phyloP scores from a whole-genome alignment of 805 yeast genomes.

The Lipomyces yamadae region DNA sequence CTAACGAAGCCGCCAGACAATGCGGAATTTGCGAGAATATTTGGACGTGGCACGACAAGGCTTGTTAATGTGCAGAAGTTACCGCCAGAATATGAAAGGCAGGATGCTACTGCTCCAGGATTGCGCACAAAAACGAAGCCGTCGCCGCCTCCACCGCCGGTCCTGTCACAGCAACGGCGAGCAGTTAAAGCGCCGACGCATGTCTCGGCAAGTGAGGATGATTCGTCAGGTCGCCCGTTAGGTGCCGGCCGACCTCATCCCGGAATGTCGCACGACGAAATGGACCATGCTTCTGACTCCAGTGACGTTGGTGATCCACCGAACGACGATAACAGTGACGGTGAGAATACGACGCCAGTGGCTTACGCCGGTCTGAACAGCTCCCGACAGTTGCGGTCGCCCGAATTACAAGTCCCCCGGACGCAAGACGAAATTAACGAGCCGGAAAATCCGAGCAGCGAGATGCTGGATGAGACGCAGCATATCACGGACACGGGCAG shows the following conservation, averaged over 20 bases:
- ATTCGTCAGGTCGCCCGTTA: neutral
- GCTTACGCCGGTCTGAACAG: neutral
- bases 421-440: neutral
- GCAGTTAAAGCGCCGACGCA: neutral
- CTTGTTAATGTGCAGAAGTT: neutral
- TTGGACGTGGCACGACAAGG: neutral
- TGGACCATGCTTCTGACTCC: slow-evolving; percentile 1
- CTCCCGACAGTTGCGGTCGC: neutral
- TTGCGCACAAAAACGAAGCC: neutral
- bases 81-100: slow-evolving; percentile 4
- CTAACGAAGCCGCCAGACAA: neutral
- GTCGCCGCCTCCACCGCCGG: neutral
- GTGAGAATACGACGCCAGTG: neutral
- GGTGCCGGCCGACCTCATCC: neutral
- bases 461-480: slow-evolving; percentile 3
- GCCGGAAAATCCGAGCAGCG: neutral
- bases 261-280: neutral
- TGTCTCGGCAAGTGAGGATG: neutral
- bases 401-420: slow-evolving; percentile 3
- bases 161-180: neutral
- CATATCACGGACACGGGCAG: neutral
- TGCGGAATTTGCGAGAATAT: neutral
- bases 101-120: neutral
- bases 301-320: slow-evolving; percentile 2
- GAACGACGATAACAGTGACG: neutral